Conservation (phyloP, 345 rosid genomes). For the Hibiscus trionum region DNA sequence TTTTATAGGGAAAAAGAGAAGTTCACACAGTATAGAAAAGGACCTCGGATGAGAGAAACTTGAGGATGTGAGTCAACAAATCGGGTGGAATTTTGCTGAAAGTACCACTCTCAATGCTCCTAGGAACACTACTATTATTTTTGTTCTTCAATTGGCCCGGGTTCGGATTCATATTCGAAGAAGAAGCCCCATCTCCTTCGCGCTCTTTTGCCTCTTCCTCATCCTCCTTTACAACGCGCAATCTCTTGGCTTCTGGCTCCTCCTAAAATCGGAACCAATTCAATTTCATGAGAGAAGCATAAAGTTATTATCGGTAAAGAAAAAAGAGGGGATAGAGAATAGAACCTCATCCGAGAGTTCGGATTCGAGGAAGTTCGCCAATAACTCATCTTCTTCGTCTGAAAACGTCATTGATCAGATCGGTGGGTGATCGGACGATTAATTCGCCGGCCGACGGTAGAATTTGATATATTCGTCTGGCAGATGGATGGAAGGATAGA, state of each 20-base stretch:
- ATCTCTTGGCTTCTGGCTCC: slow-evolving; percentile 44
- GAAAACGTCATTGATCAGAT: slow-evolving; percentile 33
- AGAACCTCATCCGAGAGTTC: slow-evolving; percentile 49
- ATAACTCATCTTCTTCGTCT: slow-evolving; percentile 62
- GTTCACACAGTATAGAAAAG: background rate
- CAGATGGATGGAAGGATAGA: background rate
- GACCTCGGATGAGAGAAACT: slow-evolving; percentile 91
- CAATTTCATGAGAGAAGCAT: slow-evolving; percentile 1
- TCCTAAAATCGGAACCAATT: slow-evolving; percentile 22
- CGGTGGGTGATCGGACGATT: background rate
- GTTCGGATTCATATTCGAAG: slow-evolving; percentile 9
- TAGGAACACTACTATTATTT: slow-evolving; percentile 7
- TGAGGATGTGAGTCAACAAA: slow-evolving; percentile 71
- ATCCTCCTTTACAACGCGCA: slow-evolving; percentile 26
- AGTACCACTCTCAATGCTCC: slow-evolving; percentile 56
- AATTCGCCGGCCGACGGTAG: slow-evolving; percentile 3
- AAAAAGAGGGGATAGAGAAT: background rate
- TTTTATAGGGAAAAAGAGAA: background rate
- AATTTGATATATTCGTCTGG: background rate
- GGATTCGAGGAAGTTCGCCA: slow-evolving; percentile 73
- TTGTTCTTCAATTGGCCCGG: slow-evolving; percentile 16
- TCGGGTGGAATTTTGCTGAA: slow-evolving; percentile 74
- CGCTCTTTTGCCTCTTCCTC: slow-evolving; percentile 4
- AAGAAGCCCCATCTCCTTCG: background rate
- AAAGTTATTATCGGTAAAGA: background rate